Evolutionary conservation across 1,284 basidiomycete species (phyloP), one percentile per base, ranked within the genome.

Genomic region (Malassezia nana): DNA sequence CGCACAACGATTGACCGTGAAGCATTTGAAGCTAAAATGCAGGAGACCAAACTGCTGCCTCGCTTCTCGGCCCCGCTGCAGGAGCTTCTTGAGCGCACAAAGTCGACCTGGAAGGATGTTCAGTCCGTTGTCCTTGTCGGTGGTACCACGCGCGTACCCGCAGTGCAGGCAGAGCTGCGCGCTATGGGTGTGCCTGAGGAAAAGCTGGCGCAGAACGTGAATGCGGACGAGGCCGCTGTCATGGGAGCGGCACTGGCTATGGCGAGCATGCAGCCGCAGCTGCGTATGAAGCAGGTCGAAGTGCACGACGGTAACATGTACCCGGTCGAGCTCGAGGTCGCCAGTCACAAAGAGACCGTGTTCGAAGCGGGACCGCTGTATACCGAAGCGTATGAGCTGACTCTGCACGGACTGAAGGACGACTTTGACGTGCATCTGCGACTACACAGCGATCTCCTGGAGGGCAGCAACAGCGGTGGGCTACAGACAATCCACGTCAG

Each of bases 191-290:
- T 74, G 12, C 71, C 71, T 1, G 65, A 70, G 25, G 52, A 53
- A 32, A 67, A 69, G 55, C 46, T 72, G 10, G 69, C 71, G 28
- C 80, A 86, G 67, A 95, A 95, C 65, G 88, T 99, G 51, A 98
- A 99, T 72, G 86, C 92, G 0, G 94, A 98, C 74, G 92, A 99
- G 78, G 89, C 90, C 0, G 86, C 87, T 10, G 92, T 95, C 13
- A 82, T 98, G 48, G 90, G 62, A 20, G 91, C 92, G 4, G 94
- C 87, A 2, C 83, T 95, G 50, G 85, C 94, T 64, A 94, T 90
- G 20, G 94, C 94, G 3, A 81, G 82, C 28, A 81, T 91, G 45
- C 89, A 86, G 66, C 81, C 85, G 33, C 87, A 89, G 72, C 96
- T 95, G 81, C 87, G 87, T 78, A 95, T 92, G 58, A 98, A 98